Evolutionary conservation across 495 filamentous ascomycete species (phyloP).

Genomic region (Glonium stellatum): DNA sequence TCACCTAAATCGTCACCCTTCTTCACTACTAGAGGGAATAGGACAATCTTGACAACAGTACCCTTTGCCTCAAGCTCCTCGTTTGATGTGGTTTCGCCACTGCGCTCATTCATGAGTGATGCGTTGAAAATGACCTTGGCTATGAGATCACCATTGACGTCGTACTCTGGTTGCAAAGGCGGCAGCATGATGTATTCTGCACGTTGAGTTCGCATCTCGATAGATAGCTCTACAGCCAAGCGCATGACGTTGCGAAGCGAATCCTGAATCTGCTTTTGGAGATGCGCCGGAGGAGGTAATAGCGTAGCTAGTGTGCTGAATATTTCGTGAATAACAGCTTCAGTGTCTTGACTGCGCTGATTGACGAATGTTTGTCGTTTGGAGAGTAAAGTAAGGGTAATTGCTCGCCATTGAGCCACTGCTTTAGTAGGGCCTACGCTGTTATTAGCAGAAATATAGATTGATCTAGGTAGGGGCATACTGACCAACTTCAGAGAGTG

Average conservation of each 20-base stretch:
- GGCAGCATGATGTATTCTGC: conserved; percentile 97
- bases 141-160: conserved; percentile 79
- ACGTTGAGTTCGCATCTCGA: conserved; percentile 94
- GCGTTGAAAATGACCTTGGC: conserved; percentile 83
- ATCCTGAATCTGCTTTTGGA: conserved; percentile 64
- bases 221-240: conserved; percentile 74
- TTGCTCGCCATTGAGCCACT: conserved; percentile 92
- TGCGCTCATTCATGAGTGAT: conserved; percentile 85
- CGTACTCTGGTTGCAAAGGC: conserved; percentile 89
- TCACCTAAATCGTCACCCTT: conserved; percentile 82
- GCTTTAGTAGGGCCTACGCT: conserved; percentile 52
- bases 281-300: conserved; percentile 71
- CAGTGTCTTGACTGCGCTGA: conserved; percentile 76
- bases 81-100: conserved; percentile 58
- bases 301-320: conserved; percentile 69
- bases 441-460: conserved; percentile 5
- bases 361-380: conserved; percentile 63
- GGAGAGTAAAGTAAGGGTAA: conserved; percentile 81
- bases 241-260: conserved; percentile 77
- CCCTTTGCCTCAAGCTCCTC: conserved; percentile 66
- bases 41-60: conserved; percentile 78
- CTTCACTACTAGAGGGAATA: conserved; percentile 92
- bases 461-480: not conserved
- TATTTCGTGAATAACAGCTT: conserved; percentile 81
- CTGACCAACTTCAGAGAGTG: conserved; percentile 72